Conservation (phyloP, 805 yeast species). For the Candida pseudofarinosa region DNA sequence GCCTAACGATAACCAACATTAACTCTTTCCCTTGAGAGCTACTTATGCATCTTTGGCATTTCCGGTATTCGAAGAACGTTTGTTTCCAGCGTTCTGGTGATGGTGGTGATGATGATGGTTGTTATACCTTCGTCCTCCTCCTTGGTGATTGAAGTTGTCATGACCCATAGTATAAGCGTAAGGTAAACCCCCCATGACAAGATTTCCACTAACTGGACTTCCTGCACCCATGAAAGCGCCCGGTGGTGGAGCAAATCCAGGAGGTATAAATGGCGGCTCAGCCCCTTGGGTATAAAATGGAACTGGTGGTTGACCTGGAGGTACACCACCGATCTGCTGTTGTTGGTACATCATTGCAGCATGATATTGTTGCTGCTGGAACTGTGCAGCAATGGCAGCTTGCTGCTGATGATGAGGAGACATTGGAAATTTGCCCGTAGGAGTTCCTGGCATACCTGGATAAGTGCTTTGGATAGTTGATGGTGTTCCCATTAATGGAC, state of each 20-base stretch:
- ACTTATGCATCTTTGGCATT: background rate
- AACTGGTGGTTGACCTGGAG: conserved; percentile 33
- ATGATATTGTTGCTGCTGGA: conserved; percentile 34
- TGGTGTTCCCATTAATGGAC: conserved; percentile 27
- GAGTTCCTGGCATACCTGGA: conserved; percentile 7
- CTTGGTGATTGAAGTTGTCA: conserved; percentile 10
- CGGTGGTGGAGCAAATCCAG: conserved; percentile 33
- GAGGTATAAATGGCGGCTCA: conserved; percentile 30
- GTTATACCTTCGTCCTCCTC: conserved; percentile 13
- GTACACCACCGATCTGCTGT: conserved; percentile 28
- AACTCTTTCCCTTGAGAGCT: background rate
- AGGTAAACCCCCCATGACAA: conserved; percentile 16
- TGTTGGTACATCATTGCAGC: conserved; percentile 38
- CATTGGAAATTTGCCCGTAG: conserved; percentile 18
- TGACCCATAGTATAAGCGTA: conserved; percentile 7
- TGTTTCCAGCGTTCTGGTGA: background rate
- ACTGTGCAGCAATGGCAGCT: conserved; percentile 28
- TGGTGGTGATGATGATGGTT: conserved; percentile 7
- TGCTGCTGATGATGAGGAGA: conserved; percentile 30
- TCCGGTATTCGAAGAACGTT: background rate
- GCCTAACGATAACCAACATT: too few species aligned
- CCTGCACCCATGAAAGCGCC: conserved; percentile 22
- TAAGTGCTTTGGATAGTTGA: background rate
- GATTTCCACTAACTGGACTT: conserved; percentile 26
- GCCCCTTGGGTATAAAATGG: conserved; percentile 28